Conservation (phyloP, 202 grass and related monocot genomes). For the Digitaria exilis region DNA sequence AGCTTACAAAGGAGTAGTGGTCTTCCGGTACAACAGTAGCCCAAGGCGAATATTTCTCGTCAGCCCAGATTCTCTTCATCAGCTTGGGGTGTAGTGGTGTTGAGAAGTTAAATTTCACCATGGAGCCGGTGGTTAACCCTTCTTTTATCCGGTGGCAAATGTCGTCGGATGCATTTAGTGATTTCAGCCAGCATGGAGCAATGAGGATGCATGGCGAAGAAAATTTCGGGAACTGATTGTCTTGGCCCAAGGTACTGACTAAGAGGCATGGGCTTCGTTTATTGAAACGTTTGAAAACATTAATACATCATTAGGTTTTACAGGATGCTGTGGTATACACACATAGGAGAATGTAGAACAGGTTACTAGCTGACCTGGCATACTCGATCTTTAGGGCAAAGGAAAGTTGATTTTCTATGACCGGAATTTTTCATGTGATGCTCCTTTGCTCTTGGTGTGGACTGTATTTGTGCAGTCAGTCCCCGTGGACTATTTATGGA, state of each 20-base stretch:
- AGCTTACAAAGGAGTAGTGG: conserved; percentile 93
- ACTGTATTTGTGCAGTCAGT: too few relatives aligned
- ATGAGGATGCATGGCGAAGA: background rate
- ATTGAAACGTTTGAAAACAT: background rate
- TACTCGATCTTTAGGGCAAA: background rate
- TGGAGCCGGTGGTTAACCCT: background rate
- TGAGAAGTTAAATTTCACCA: conserved; percentile 4
- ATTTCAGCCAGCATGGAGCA: background rate
- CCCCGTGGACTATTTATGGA: too few relatives aligned
- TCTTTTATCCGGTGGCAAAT: background rate
- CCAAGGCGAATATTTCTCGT: conserved; percentile 74
- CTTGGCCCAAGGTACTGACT: conserved; percentile 10
- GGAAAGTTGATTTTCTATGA: background rate
- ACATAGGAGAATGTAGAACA: conserved; percentile 5
- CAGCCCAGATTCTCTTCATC: conserved; percentile 61
- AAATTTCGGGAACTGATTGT: background rate
- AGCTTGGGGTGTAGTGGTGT: conserved; percentile 54
- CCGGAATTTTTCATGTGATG: background rate
- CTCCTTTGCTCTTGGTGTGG: background rate
- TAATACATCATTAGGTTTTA: background rate
- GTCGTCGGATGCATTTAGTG: background rate
- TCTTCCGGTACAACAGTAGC: conserved; percentile 72
- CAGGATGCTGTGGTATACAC: background rate
- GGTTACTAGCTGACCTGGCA: conserved; percentile 15
- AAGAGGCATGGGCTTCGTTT: background rate